phyloP scores from a whole-genome alignment of 2,329 filamentous ascomycete genomes.

The Ramularia collo-cygni region DNA sequence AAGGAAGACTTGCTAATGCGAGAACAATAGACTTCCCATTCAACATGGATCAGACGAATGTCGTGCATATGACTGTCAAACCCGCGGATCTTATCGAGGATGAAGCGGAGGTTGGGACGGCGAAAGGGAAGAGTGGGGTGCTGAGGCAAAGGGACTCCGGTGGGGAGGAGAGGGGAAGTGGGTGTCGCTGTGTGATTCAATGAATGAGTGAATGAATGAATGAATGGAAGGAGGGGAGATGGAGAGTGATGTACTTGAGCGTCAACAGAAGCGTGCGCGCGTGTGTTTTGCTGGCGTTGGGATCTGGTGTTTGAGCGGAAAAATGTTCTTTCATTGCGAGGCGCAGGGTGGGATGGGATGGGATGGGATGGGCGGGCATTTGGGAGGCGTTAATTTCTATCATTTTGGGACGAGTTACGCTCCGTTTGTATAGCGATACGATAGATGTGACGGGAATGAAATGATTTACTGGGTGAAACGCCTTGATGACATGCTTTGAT shows the following conservation, averaged over 20 bases:
- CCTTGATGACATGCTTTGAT: not conserved
- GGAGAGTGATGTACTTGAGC: too few relatives aligned
- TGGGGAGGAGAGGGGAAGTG: conserved; percentile 50
- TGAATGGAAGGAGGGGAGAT: too few relatives aligned
- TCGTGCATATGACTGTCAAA: conserved; percentile 91
- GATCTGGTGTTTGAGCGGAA: too few relatives aligned
- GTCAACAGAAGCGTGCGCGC: too few relatives aligned
- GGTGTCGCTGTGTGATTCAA: conserved; percentile 60
- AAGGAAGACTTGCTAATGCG: not conserved
- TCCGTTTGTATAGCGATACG: too few relatives aligned
- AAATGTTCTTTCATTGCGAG: too few relatives aligned
- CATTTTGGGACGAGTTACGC: too few relatives aligned
- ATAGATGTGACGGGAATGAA: not conserved
- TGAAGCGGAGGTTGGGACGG: conserved; percentile 62
- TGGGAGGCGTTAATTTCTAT: too few relatives aligned
- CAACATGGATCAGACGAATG: conserved; percentile 65
- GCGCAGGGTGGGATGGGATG: not conserved
- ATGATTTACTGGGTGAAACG: too few relatives aligned
- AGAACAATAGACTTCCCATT: conserved; percentile 68
- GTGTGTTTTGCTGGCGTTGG: too few relatives aligned
- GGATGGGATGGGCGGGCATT: too few relatives aligned
- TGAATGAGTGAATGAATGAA: too few relatives aligned
- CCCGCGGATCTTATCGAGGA: conserved; percentile 79
- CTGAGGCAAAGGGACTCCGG: conserved; percentile 30
- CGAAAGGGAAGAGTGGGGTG: conserved; percentile 51